Base-by-base conservation (phyloP, 352 stramenopile genomes). In the Phytophthora tentaculata region DNA sequence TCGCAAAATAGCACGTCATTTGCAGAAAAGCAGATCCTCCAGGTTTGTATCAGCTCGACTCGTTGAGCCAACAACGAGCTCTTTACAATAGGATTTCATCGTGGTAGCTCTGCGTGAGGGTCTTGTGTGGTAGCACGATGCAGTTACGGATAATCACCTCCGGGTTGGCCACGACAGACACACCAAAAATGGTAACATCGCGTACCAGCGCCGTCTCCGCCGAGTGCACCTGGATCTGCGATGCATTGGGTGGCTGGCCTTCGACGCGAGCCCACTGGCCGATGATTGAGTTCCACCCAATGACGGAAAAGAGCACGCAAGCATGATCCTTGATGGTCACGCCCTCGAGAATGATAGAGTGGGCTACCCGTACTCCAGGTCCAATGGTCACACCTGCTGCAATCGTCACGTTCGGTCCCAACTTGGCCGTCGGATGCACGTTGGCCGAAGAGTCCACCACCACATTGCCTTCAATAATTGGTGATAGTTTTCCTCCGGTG, bases 61-160 rank as follows among this genome's bases (percentile, higher is more conserved):
- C n/a, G n/a, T n/a, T n/a, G 53, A 61, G 49, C 61, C 47, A 68
- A 44, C 57, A 68, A 68, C 58, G 57, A 56, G 28, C 60, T 55
- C 51, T 41, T 82, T 86, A 96, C 76, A 96, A 81, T 60, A 96
- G 75, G 64, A 96, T 95, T 71, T 96, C 85, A 73, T 96, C 89
- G 70, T 96, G 88, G 66, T 94, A 96, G 76, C 87, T 96, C 70
- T 89, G 81, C 55, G 86, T 89, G 22, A 96, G 84, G 16, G 86
- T 92, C 73, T 96, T 96, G 78, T 95, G 86, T 22, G 88, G 88
- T 17, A 96, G 73, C 26, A 96, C 89, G 63, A 96, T 90, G 52
- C 89, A 96, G 71, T 96, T 96, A 57, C 89, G 89, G 59, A 96
- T 94, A 72, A 96, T 94, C 24, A 96, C 67, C 70, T 96, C 89